Conservation (phyloP, 2,329 filamentous ascomycete genomes). For the Penicillium sp. region DNA sequence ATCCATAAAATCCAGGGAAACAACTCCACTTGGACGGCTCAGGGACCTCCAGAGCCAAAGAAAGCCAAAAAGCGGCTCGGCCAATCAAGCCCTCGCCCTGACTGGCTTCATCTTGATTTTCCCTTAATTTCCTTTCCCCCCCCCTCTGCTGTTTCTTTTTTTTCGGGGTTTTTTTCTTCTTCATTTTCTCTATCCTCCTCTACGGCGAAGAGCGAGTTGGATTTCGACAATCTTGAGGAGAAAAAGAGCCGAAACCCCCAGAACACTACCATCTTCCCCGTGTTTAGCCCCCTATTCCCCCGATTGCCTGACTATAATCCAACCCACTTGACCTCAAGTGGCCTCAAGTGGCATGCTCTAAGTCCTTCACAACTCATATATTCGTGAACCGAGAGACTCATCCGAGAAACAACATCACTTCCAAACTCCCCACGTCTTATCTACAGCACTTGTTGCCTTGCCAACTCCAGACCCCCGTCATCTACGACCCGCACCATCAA, state of each 20-base stretch:
- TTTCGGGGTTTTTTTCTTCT: neutral
- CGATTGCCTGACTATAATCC: constrained; percentile 3
- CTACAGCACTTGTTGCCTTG: constrained; percentile 20
- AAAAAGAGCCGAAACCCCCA: neutral
- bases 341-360: constrained; percentile 1
- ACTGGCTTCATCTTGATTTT: constrained; percentile 12
- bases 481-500: constrained; percentile 20
- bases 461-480: constrained; percentile 19
- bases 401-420: neutral
- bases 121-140: neutral
- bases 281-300: constrained; percentile 11
- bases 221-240: neutral
- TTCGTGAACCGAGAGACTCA: neutral
- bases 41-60: constrained; percentile 1
- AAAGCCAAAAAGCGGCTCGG: constrained; percentile 5
- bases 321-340: neutral
- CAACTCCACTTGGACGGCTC: neutral
- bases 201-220: neutral
- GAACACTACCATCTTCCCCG: neutral
- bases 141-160: neutral
- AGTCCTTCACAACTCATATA: neutral
- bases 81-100: constrained; percentile 8
- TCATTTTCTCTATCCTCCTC: neutral
- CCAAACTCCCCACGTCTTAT: neutral
- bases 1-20: neutral